Conservation (phyloP, 192 early-diverging fungal species). For the Coemansia sp. region DNA sequence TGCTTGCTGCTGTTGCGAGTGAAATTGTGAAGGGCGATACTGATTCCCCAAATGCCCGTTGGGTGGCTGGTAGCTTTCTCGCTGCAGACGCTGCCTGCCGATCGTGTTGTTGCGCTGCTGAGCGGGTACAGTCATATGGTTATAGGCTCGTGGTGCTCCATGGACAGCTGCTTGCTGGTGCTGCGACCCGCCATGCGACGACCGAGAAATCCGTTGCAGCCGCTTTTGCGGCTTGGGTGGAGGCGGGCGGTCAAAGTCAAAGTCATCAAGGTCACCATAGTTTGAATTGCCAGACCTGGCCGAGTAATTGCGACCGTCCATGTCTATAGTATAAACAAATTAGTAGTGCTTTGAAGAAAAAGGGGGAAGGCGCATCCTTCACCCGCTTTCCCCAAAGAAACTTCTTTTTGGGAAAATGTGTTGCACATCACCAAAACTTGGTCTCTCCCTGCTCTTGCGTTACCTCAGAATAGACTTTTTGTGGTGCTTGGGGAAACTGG, state of each 20-base stretch:
- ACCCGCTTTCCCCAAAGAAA: neutral
- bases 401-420: too few species aligned
- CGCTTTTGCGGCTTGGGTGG: conserved; percentile 37
- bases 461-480: too few species aligned
- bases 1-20: conserved; percentile 16
- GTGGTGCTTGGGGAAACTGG: too few species aligned
- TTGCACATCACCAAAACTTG: too few species aligned
- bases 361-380: neutral
- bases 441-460: too few species aligned
- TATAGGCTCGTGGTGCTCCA: neutral
- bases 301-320: conserved; percentile 30
- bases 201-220: conserved; percentile 39
- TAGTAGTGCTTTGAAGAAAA: conserved; percentile 6
- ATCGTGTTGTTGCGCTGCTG: conserved; percentile 11
- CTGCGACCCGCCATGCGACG: conserved; percentile 11
- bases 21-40: conserved; percentile 9
- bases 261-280: conserved; percentile 16
- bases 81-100: conserved; percentile 18
- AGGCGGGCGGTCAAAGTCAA: conserved; percentile 39
- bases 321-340: conserved; percentile 15
- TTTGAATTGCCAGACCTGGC: conserved; percentile 13
- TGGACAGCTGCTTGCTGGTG: conserved; percentile 13
- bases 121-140: neutral
- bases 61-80: conserved; percentile 17
- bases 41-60: conserved; percentile 5